These are phyloP conservation scores for Mortierella sp. DNA, from an alignment of 371 early-diverging fungal genomes.

Conservation along the genomic window DNA sequence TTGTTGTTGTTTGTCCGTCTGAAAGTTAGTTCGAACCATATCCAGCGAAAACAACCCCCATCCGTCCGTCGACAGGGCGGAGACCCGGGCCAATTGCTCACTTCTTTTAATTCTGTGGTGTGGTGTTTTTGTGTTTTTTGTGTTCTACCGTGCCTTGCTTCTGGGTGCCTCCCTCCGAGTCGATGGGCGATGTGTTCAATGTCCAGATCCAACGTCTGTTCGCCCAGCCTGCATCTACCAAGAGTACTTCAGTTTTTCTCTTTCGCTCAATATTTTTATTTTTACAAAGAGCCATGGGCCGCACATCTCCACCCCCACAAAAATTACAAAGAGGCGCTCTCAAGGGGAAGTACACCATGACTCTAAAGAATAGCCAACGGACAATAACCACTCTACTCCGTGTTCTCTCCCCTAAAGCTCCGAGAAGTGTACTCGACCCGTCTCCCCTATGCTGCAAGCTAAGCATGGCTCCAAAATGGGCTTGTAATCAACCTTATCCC, in stretches of 20 bases:
- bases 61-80: background rate
- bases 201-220: conserved; percentile 1
- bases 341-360: background rate
- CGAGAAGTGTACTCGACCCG: background rate
- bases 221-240: background rate
- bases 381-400: background rate
- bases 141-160: background rate
- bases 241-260: background rate
- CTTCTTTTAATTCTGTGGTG: background rate
- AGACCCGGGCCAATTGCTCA: conserved; percentile 6
- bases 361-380: background rate
- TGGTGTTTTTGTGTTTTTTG: background rate
- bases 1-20: background rate
- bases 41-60: background rate
- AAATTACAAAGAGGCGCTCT: conserved; percentile 11
- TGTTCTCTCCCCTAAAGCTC: conserved; percentile 6
- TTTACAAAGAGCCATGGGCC: background rate
- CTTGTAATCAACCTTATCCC: background rate
- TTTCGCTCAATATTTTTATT: background rate
- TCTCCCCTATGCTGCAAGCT: background rate
- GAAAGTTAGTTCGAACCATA: background rate
- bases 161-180: background rate
- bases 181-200: background rate
- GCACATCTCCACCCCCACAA: conserved; percentile 6
- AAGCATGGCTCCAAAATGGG: background rate